phyloP scores from a whole-genome alignment of 768 basidiomycete species.

The Austroboletus festivus region DNA sequence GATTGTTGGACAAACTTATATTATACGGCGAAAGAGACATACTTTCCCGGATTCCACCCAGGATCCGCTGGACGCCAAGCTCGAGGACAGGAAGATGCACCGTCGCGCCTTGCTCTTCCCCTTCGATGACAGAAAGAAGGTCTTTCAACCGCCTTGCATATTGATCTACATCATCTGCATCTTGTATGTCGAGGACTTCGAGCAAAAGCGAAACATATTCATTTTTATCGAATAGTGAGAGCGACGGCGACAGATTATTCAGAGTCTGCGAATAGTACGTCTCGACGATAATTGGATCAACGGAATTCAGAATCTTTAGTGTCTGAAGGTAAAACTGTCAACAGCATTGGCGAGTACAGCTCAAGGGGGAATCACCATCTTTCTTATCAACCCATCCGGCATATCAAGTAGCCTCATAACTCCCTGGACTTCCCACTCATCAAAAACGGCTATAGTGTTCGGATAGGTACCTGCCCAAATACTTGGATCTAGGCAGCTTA shows the following conservation, averaged over 20 bases:
- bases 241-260: slow-evolving; percentile 33
- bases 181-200: slow-evolving; percentile 51
- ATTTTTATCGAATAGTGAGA: slow-evolving; percentile 37
- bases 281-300: slow-evolving; percentile 59
- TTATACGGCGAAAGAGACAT: slow-evolving; percentile 10
- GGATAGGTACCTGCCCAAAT: slow-evolving; percentile 67
- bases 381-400: slow-evolving; percentile 54
- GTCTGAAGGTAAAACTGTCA: slow-evolving; percentile 43
- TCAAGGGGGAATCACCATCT: slow-evolving; percentile 43
- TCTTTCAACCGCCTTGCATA: slow-evolving; percentile 54
- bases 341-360: not conserved
- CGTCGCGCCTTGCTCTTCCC: slow-evolving; percentile 21
- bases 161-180: slow-evolving; percentile 48
- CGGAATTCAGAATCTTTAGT: slow-evolving; percentile 49
- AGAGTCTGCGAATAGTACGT: slow-evolving; percentile 49
- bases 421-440: slow-evolving; percentile 70
- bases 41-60: slow-evolving; percentile 53
- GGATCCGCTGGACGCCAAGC: slow-evolving; percentile 51
- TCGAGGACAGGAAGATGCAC: slow-evolving; percentile 48
- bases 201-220: slow-evolving; percentile 46
- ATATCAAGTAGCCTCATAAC: slow-evolving; percentile 68
- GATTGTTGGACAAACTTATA: slow-evolving; percentile 9
- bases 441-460: slow-evolving; percentile 50
- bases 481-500: slow-evolving; percentile 53
- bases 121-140: slow-evolving; percentile 39